These are phyloP conservation scores for Ajuga chamaepitys DNA, from an alignment of 257 asterid genomes.

Conservation along the genomic window DNA sequence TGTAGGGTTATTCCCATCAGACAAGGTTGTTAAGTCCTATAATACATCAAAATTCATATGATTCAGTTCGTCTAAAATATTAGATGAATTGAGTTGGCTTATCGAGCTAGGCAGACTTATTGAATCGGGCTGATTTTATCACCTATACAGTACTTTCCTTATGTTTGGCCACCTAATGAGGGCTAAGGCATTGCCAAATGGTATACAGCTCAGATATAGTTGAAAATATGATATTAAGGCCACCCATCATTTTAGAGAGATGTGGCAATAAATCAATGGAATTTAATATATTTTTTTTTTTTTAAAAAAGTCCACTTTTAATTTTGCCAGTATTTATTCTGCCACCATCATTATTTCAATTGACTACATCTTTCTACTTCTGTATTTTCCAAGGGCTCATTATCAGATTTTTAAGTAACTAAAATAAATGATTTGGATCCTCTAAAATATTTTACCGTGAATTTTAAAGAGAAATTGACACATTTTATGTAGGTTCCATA, in stretches of 20 bases:
- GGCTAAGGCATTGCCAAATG: background rate
- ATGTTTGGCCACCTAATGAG: background rate
- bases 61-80: too few relatives aligned
- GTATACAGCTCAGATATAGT: constrained; percentile 3
- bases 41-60: too few relatives aligned
- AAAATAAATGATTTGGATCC: too few relatives aligned
- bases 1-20: too few relatives aligned
- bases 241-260: background rate
- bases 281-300: background rate
- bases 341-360: background rate
- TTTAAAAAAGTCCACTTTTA: background rate
- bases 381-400: background rate
- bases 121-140: too few relatives aligned
- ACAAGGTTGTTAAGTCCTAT: too few relatives aligned
- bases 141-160: too few relatives aligned
- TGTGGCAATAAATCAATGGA: background rate
- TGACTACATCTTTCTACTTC: background rate
- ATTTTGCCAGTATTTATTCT: background rate
- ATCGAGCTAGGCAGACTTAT: too few relatives aligned
- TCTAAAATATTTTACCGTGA: too few relatives aligned
- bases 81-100: too few relatives aligned
- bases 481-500: too few relatives aligned
- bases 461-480: too few relatives aligned
- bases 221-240: background rate
- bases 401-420: background rate